Evolutionary conservation across 495 filamentous ascomycete genomes (phyloP).

Genomic region (Umbilicaria muhlenbergii): DNA sequence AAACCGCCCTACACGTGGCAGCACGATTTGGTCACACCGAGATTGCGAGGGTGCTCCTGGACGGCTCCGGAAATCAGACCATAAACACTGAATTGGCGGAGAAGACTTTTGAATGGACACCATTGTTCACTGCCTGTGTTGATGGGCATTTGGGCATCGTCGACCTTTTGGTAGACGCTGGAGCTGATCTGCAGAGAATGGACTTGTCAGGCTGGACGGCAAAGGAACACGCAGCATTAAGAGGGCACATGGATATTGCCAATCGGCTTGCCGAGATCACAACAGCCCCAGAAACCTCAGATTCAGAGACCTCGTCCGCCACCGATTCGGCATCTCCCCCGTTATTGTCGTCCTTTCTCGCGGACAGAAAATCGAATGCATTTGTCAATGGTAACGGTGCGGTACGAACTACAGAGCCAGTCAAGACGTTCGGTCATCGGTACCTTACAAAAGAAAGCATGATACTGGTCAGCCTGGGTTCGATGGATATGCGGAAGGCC

Average conservation of each 20-base stretch:
- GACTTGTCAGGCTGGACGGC: slow-evolving; percentile 92
- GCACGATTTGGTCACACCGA: slow-evolving; percentile 74
- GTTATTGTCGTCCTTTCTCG: slow-evolving; percentile 26
- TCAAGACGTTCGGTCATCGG: slow-evolving; percentile 91
- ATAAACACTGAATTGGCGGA: slow-evolving; percentile 65
- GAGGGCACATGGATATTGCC: slow-evolving; percentile 74
- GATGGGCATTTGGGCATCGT: slow-evolving; percentile 67
- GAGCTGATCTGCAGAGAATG: slow-evolving; percentile 50
- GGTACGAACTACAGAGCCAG: slow-evolving; percentile 43
- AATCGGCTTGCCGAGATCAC: slow-evolving; percentile 42
- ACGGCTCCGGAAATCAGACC: slow-evolving; percentile 51
- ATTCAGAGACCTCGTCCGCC: slow-evolving; percentile 26
- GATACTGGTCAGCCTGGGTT: slow-evolving; percentile 81
- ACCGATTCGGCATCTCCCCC: slow-evolving; percentile 23
- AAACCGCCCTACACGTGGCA: slow-evolving; percentile 83
- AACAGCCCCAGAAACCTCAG: slow-evolving; percentile 20
- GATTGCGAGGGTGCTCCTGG: slow-evolving; percentile 60
- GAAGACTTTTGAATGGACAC: slow-evolving; percentile 82
- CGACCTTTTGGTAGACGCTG: slow-evolving; percentile 59
- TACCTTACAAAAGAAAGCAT: slow-evolving; percentile 83
- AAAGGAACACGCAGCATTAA: slow-evolving; percentile 77
- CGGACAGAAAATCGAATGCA: slow-evolving; percentile 35
- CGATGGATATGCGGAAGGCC: slow-evolving; percentile 80
- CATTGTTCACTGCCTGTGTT: slow-evolving; percentile 79
- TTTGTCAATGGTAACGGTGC: slow-evolving; percentile 21